Conservation (phyloP, 2,329 filamentous ascomycete genomes). For the Mollisiaceae sp. region DNA sequence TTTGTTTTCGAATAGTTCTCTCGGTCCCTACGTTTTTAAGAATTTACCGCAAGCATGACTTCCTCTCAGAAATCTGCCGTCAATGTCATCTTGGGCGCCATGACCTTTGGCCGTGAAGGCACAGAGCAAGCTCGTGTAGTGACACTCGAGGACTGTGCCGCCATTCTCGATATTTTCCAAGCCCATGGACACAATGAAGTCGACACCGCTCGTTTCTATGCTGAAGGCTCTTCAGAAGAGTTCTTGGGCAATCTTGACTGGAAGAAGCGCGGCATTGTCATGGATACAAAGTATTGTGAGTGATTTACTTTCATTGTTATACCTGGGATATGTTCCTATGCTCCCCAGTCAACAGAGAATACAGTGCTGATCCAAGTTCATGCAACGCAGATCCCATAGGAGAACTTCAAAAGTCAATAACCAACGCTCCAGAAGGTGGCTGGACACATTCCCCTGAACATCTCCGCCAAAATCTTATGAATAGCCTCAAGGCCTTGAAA, state of each 20-base stretch:
- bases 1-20: neutral
- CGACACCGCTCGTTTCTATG: slow-evolving; percentile 65
- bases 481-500: slow-evolving; percentile 56
- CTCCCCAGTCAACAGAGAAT: neutral
- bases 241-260: slow-evolving; percentile 63
- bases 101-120: slow-evolving; percentile 26
- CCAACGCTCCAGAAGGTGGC: slow-evolving; percentile 5
- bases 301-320: neutral
- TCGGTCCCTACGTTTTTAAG: neutral
- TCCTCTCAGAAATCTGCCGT: slow-evolving; percentile 14
- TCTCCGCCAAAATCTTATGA: slow-evolving; percentile 55
- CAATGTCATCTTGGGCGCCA: slow-evolving; percentile 24
- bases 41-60: slow-evolving; percentile 9
- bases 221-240: slow-evolving; percentile 67
- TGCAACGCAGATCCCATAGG: slow-evolving; percentile 19
- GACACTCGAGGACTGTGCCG: slow-evolving; percentile 16
- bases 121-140: slow-evolving; percentile 15
- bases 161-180: slow-evolving; percentile 16
- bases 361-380: neutral
- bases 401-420: slow-evolving; percentile 19
- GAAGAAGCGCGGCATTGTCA: slow-evolving; percentile 64
- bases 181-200: slow-evolving; percentile 12
- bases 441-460: slow-evolving; percentile 54
- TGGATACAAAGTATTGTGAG: slow-evolving; percentile 59
- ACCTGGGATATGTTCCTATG: no score